phyloP scores from a whole-genome alignment of 306 rosid species.

The Lotus japonicus region DNA sequence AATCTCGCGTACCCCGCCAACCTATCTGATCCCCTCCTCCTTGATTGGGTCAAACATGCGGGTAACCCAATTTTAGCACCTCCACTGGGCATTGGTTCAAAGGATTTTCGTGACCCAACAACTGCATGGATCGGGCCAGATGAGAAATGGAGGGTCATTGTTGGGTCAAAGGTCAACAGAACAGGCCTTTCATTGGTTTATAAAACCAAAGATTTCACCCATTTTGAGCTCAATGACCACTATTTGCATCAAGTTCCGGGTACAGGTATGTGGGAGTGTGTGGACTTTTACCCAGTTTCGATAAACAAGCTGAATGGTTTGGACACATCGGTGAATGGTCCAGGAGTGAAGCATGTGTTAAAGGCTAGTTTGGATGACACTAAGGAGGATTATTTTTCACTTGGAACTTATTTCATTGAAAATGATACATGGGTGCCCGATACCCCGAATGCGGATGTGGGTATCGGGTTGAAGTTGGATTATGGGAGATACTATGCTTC shows the following conservation, averaged over 20 bases:
- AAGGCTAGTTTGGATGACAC: conserved; percentile 80
- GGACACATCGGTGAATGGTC: conserved; percentile 52
- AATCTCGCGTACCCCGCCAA: conserved; percentile 69
- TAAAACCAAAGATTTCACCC: conserved; percentile 42
- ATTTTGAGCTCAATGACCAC: conserved; percentile 25
- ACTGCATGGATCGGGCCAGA: conserved; percentile 67
- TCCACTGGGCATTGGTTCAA: conserved; percentile 34
- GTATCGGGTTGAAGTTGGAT: conserved; percentile 63
- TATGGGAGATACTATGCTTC: conserved; percentile 88
- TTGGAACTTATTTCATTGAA: conserved; percentile 50
- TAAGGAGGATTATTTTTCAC: conserved; percentile 50
- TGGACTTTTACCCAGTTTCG: conserved; percentile 70
- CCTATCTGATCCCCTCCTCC: conserved; percentile 74
- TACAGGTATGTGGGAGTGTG: conserved; percentile 97
- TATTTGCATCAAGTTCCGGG: conserved; percentile 58
- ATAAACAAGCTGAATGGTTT: conserved; percentile 47
- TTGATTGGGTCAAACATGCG: conserved; percentile 62
- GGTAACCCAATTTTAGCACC: conserved; percentile 62
- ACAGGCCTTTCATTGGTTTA: conserved; percentile 56
- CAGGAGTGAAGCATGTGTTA: conserved; percentile 56
- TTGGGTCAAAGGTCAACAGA: conserved; percentile 47
- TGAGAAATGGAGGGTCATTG: conserved; percentile 48
- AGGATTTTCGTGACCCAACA: conserved; percentile 73
- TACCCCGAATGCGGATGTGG: conserved; percentile 73
- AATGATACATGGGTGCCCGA: conserved; percentile 89